phyloP scores from a whole-genome alignment of 2,329 filamentous ascomycete species.

The Ophiostoma perfectum region DNA sequence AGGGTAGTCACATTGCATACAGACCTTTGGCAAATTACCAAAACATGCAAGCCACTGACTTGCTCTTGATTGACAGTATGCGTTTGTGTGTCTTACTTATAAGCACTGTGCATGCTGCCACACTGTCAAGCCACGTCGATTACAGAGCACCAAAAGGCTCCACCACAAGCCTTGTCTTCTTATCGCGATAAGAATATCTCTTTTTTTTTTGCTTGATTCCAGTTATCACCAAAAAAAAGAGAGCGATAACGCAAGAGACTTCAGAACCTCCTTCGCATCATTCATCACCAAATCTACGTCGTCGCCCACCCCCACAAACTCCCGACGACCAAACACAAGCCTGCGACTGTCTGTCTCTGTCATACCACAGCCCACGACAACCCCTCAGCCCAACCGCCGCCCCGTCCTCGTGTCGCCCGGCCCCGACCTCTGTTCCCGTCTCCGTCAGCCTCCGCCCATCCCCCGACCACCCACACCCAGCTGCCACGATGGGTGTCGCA shows the following conservation, averaged over 20 bases:
- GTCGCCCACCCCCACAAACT: background rate
- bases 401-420: background rate
- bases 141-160: too few relatives aligned
- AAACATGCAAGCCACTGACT: background rate
- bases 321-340: too few relatives aligned
- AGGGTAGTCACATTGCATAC: background rate
- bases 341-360: background rate
- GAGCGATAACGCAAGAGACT: slow-evolving; percentile 10
- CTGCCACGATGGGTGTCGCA: slow-evolving; percentile 68
- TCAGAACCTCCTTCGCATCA: background rate
- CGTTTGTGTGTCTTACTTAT: background rate
- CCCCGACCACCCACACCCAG: background rate
- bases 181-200: slow-evolving; percentile 21
- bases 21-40: slow-evolving; percentile 2
- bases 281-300: background rate
- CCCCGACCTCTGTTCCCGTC: too few relatives aligned
- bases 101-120: background rate
- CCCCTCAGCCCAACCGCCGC: background rate
- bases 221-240: background rate
- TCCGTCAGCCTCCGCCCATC: background rate
- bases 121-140: background rate
- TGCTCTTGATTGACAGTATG: background rate
- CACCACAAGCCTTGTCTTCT: background rate
- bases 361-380: background rate
- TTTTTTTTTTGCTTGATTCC: slow-evolving; percentile 5